These are phyloP conservation scores for Psilocybe cubensis DNA, from an alignment of 768 basidiomycete genomes.

Conservation along the genomic window DNA sequence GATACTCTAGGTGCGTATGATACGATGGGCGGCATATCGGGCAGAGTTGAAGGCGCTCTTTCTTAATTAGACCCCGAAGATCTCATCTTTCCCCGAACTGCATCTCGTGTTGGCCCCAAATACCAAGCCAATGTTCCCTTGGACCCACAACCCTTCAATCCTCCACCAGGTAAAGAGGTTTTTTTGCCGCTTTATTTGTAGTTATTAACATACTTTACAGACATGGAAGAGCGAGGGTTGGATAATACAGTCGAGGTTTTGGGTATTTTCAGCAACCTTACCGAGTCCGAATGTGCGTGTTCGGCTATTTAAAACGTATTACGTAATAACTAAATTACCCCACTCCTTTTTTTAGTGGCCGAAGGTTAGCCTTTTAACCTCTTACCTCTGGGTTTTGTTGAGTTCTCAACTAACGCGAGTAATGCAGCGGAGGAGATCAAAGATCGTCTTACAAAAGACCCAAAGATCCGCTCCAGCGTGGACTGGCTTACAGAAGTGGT, in stretches of 20 bases:
- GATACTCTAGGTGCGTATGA: slow-evolving; percentile 77
- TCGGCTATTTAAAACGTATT: slow-evolving; percentile 9
- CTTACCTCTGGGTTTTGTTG: background rate
- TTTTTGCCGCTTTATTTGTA: background rate
- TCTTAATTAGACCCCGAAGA: slow-evolving; percentile 82
- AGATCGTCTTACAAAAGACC: slow-evolving; percentile 54
- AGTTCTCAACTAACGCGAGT: background rate
- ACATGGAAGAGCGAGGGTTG: slow-evolving; percentile 67
- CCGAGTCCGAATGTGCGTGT: slow-evolving; percentile 67
- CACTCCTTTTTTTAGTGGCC: slow-evolving; percentile 48
- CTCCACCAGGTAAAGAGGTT: slow-evolving; percentile 38
- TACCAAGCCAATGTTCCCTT: slow-evolving; percentile 72
- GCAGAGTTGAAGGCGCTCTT: slow-evolving; percentile 26
- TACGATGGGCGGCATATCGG: background rate
- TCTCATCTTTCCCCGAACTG: slow-evolving; percentile 92
- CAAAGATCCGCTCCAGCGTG: slow-evolving; percentile 58
- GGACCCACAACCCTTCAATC: slow-evolving; percentile 43
- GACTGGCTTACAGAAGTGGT: slow-evolving; percentile 84
- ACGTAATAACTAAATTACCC: slow-evolving; percentile 23
- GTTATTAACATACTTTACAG: slow-evolving; percentile 33
- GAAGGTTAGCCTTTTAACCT: slow-evolving; percentile 49
- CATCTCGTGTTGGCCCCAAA: slow-evolving; percentile 87
- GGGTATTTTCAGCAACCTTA: slow-evolving; percentile 65
- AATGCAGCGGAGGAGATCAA: slow-evolving; percentile 70
- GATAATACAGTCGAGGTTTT: slow-evolving; percentile 77